Percentiles rank a stretch among this genome's conserved stretches.
Conservation (phyloP, 352 stramenopile genomes). For the Phytophthora hybrid region DNA sequence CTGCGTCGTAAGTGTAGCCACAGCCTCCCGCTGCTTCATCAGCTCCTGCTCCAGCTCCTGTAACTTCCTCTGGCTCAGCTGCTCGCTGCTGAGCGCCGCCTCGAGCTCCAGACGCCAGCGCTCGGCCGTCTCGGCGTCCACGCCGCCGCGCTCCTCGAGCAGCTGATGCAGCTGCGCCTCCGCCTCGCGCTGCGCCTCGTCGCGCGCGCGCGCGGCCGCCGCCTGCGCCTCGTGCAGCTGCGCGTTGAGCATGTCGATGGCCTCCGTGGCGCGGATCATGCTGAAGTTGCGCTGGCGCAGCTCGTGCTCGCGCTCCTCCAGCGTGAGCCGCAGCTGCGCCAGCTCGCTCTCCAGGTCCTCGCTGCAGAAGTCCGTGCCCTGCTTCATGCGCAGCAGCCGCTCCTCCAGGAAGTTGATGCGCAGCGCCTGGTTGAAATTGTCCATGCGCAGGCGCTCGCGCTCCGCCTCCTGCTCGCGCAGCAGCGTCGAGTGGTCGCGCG, state of each 20-base stretch:
- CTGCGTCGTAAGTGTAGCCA: conserved; percentile 32
- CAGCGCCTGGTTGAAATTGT: conserved; percentile 81
- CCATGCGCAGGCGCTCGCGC: conserved; percentile 67
- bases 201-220: conserved; percentile 34
- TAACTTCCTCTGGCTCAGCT: conserved; percentile 33
- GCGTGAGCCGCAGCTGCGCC: conserved; percentile 57
- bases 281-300: conserved; percentile 63
- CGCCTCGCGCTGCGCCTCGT: conserved; percentile 38
- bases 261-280: conserved; percentile 67
- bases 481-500: conserved; percentile 44
- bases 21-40: conserved; percentile 37
- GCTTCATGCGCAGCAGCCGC: conserved; percentile 65
- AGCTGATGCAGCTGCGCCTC: conserved; percentile 45
- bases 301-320: conserved; percentile 75
- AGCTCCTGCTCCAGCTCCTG: conserved; percentile 56
- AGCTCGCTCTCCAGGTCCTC: conserved; percentile 74
- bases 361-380: conserved; percentile 65
- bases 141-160: conserved; percentile 28
- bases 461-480: conserved; percentile 67
- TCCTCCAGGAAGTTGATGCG: conserved; percentile 75
- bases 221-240: conserved; percentile 45
- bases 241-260: conserved; percentile 63
- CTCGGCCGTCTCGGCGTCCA: conserved; percentile 52
- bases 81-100: conserved; percentile 42
- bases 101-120: conserved; percentile 51